Evolutionary conservation across 306 rosid genomes (phyloP), one percentile per base, ranked within the genome.

Genomic region (Albizia julibrissin): DNA sequence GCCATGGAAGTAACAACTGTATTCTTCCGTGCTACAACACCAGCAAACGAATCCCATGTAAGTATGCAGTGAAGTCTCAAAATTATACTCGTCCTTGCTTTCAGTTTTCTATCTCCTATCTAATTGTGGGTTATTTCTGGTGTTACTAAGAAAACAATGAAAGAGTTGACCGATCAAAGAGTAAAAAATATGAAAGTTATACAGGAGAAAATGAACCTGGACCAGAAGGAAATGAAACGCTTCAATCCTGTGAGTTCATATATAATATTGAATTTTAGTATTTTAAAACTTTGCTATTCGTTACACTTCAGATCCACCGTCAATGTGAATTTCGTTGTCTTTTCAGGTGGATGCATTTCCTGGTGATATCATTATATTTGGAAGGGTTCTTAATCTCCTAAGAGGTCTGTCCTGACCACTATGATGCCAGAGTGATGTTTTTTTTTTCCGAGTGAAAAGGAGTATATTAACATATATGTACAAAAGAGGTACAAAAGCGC

Each of bases 331-430:
- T 31, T 42, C 10, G 15, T 18, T 50, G 62, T 81, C 47, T 85
- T 88, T 86, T 61, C 84, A 96, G 99, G 91, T 96, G 80, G 99
- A 96, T 85, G 98, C 99, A 79, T 92, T 96, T 88, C 99, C 99
- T 82, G 98, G 99, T 84, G 99, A 96, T 86, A 93, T 96, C 85
- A 94, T 96, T 77, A 96, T 96, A 66, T 96, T 93, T 85, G 88
- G 92, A 58, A 91, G 98, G 84, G 99, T 94, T 80, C 98, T 96
- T 85, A 91, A 93, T 91, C 98, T 96, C 83, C 93, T 96, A 66
- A 84, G 99, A 96, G 99, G 98, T 96, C 78, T 82, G 87, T 78
- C 56, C 29, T 78, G 75, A 75, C 82, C 70, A 68, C 69, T 77
- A 42, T 61, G 54, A 44, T 69, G 76, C 75, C 61, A 39, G 44